Base-by-base conservation (phyloP, 257 asterid genomes). In the Pogostemon cablin region DNA sequence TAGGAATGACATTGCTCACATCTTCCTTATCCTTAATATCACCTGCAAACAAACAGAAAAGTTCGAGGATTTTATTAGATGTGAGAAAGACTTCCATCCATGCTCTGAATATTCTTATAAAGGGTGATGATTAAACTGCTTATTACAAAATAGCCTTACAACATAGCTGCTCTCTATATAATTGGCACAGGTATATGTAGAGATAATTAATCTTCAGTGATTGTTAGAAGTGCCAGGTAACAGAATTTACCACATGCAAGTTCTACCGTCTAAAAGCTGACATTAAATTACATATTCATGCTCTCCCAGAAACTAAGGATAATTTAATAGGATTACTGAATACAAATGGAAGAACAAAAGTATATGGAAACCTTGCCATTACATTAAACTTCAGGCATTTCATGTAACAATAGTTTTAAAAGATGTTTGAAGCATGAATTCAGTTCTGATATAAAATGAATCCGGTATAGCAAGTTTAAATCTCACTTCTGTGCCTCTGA, bases 11-110 rank as follows among this genome's bases (percentile, higher is more conserved):
- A 62, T 63, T 71, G 59, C 69, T 52, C 53, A 12, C 72, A 17
- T 47, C 81, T 72, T 78, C 79, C 74, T 20, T 67, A 54, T 67
- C 66, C 71, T 71, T 78, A 9, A 37, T 32, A 9, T 71, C 62
- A 66, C 67, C 82, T 82, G 54, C 44, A 44, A 56, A 56, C 7
- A 42, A n/a, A 52, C 70, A 63, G 11, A 78, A 5, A 69, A 49
- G 9, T 43, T 9, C 9, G 34, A 12, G 54, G 8, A 66, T 39
- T 20, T 61, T 17, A 20, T 46, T 9, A 7, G 43, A 38, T 47
- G 20, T 42, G 41, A n/a, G 56, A 60, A 47, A 63, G 38, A 32
- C 25, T 35, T 46, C 12, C 35, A 58, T 39, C 12, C 32, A 32
- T 62, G 17, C 9, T 11, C 46, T 46, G 53, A 3, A 8, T 8